A percentile compares a stretch with the other conserved stretches of the same genome.
Evolutionary conservation across 2,329 filamentous ascomycete species (phyloP).

Genomic region (Hirsutella minnesotensis): DNA sequence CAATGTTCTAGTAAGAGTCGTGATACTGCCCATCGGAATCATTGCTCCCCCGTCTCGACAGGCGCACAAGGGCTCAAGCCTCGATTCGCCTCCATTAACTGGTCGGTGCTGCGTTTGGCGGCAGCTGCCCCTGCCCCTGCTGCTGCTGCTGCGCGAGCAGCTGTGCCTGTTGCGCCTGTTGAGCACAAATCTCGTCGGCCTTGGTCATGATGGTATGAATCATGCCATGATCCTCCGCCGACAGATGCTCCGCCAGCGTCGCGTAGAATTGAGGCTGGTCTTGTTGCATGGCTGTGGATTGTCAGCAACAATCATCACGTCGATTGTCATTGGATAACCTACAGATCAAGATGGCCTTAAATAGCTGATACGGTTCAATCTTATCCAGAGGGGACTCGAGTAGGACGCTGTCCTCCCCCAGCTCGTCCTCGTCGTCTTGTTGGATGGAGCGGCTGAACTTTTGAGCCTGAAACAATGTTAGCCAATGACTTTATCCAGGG

Average conservation of each 20-base stretch:
- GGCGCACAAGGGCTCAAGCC: too few species aligned
- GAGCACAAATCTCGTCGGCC: constrained; percentile 29
- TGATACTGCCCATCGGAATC: too few species aligned
- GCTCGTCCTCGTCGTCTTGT: constrained; percentile 70
- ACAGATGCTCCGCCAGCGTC: constrained; percentile 66
- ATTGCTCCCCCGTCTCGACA: too few species aligned
- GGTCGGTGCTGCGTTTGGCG: neutral
- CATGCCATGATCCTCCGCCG: constrained; percentile 67
- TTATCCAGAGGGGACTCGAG: constrained; percentile 92
- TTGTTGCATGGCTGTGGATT: constrained; percentile 62
- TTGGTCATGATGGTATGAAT: constrained; percentile 69
- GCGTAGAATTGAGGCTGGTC: constrained; percentile 84
- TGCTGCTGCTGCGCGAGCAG: constrained; percentile 17
- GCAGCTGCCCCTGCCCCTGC: constrained; percentile 13
- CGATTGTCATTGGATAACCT: constrained; percentile 27
- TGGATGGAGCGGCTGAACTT: constrained; percentile 64
- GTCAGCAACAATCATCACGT: neutral
- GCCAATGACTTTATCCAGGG: neutral
- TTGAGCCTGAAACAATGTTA: constrained; percentile 46
- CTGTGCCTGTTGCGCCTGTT: constrained; percentile 9
- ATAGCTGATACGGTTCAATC: constrained; percentile 85
- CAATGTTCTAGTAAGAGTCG: too few species aligned
- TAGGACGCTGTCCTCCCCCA: constrained; percentile 83
- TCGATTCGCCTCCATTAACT: constrained; percentile 3
- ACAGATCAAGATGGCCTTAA: constrained; percentile 75